Base-by-base conservation (phyloP, 371 early-diverging fungal species). In the Sporodiniella umbellata region DNA sequence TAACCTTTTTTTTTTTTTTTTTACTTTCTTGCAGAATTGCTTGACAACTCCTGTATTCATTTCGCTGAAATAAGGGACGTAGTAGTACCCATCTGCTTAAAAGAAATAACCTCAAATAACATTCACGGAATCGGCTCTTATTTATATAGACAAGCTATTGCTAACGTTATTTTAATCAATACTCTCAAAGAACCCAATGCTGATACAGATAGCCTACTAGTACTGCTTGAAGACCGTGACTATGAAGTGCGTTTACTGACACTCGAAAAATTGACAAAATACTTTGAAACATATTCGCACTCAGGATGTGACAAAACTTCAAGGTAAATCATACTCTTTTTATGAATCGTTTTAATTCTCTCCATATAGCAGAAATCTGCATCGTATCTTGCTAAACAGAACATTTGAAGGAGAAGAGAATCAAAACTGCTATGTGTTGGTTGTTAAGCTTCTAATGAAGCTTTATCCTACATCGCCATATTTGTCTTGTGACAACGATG, bases 191-290 rank as follows among this genome's bases (percentile, higher is more conserved):
- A 60, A 8, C 31, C 51, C 0, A 17, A 49, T 17, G 50, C 38
- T 4, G 44, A 49, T 1, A 15, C 67, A n/a, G 42, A 51, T n/a
- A 51, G 45, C 33, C 24, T 68, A 10, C 23, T 68, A 17, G 60
- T 46, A 37, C 49, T 74, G n/a, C 22, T 74, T 23, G 50, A 58
- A 38, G 71, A 70, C 24, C 54, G 47, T 11, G 75, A 74, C 35
- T 85, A 87, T 52, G 88, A 87, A 57, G 80, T 86, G 4, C 79
- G 85, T 8, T 56, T 84, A 8, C 58, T 70, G 11, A 67, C 79
- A 3, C 55, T 80, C 19, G 66, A 78, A 47, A 69, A 71, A 14
- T 61, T 80, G 4, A 24, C 58, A 8, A 35, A 33, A 4, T 53
- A 62, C 30, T 56, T 62, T 24, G 40, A 35, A 22, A 12, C 24